phyloP scores from a whole-genome alignment of 257 asterid genomes.

The Prunella vulgaris region DNA sequence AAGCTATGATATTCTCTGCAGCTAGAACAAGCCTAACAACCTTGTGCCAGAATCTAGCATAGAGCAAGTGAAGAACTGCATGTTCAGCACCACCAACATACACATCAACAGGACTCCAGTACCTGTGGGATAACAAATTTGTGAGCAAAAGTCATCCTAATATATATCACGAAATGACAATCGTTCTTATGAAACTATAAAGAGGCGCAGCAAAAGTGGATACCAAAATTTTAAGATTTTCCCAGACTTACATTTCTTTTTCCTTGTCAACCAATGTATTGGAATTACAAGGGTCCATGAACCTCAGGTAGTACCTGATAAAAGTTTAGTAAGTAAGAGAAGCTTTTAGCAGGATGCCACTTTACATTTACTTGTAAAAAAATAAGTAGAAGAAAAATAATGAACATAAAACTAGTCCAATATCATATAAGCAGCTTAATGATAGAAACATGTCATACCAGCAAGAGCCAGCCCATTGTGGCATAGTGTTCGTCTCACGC shows the following conservation, averaged over 20 bases:
- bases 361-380: not conserved
- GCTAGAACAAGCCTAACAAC: constrained; percentile 26
- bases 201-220: not conserved
- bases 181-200: not conserved
- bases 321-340: not conserved
- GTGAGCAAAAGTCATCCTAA: constrained; percentile 14
- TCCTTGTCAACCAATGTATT: constrained; percentile 74
- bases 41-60: constrained; percentile 99
- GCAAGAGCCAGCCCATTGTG: constrained; percentile 99
- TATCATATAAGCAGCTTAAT: constrained; percentile 11
- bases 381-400: not conserved
- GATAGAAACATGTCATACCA: constrained; percentile 47
- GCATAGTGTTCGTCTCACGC: constrained; percentile 97
- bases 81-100: constrained; percentile 99
- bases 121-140: constrained; percentile 44
- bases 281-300: constrained; percentile 90
- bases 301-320: constrained; percentile 93
- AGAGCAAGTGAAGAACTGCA: constrained; percentile 99
- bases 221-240: not conserved
- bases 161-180: constrained; percentile 1
- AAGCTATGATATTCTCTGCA: not conserved
- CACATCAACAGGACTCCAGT: constrained; percentile 98
- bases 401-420: constrained; percentile 9
- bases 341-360: not conserved
- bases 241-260: constrained; percentile 62